Evolutionary conservation across 2,329 filamentous ascomycete species (phyloP).

Genomic region (Fusarium sp.): DNA sequence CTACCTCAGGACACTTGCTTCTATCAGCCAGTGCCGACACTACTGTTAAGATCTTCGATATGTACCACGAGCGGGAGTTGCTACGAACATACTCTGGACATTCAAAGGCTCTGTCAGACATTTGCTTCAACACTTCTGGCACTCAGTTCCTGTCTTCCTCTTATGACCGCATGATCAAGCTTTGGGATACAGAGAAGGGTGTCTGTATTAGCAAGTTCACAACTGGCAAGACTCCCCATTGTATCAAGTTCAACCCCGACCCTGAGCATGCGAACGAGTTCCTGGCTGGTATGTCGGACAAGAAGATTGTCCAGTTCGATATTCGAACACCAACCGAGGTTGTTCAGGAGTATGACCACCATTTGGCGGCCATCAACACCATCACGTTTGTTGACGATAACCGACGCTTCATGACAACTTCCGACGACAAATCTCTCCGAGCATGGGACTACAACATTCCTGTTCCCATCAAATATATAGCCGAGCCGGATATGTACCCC

Average conservation of each 20-base stretch:
- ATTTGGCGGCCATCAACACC: conserved; percentile 97
- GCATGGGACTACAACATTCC: conserved; percentile 99
- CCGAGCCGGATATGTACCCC: conserved; percentile 97
- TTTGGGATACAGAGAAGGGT: conserved; percentile 98
- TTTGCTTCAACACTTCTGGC: conserved; percentile 86
- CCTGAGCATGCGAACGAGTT: conserved; percentile 86
- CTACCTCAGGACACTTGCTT: conserved; percentile 85
- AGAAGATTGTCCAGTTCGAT: conserved; percentile 99
- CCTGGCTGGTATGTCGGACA: conserved; percentile 96
- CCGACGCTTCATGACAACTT: conserved; percentile 96
- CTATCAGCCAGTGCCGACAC: conserved; percentile 91
- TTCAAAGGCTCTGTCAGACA: conserved; percentile 88
- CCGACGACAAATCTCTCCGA: conserved; percentile 94
- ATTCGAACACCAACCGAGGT: conserved; percentile 80
- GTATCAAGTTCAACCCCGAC: conserved; percentile 91
- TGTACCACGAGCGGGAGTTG: conserved; percentile 89
- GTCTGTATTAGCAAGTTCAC: conserved; percentile 89
- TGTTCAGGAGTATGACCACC: conserved; percentile 98
- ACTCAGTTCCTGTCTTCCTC: conserved; percentile 90
- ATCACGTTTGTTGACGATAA: conserved; percentile 96
- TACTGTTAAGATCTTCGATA: conserved; percentile 94
- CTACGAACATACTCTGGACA: conserved; percentile 94
- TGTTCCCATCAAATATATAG: conserved; percentile 98
- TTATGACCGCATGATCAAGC: conserved; percentile 95
- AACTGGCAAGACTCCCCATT: conserved; percentile 94